A percentile compares a stretch with the other conserved stretches of the same genome.
Evolutionary conservation across 768 basidiomycete species (phyloP).

Genomic region (Arthromyces matolae): DNA sequence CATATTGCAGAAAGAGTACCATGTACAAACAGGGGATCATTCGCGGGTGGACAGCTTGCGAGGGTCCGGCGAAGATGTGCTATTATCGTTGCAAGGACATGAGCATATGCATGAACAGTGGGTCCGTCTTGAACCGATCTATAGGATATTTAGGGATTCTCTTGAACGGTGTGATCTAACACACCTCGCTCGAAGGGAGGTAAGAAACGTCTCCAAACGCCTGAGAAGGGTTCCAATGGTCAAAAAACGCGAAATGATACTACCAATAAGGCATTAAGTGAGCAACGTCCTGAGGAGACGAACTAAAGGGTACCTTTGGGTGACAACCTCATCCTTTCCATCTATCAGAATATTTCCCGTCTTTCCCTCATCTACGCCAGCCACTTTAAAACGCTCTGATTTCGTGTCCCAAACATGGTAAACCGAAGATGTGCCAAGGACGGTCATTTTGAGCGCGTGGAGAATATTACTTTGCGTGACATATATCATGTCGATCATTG

Average conservation of each 20-base stretch:
- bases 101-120: conserved; percentile 62
- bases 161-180: conserved; percentile 2
- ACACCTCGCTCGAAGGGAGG: conserved; percentile 48
- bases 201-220: conserved; percentile 56
- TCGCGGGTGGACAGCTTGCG: conserved; percentile 35
- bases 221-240: conserved; percentile 65
- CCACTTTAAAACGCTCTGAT: conserved; percentile 55
- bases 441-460: conserved; percentile 48
- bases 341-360: conserved; percentile 43
- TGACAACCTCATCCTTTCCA: conserved; percentile 54
- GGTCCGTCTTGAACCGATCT: conserved; percentile 48
- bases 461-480: conserved; percentile 47
- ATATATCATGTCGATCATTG: conserved; percentile 36
- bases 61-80: conserved; percentile 47
- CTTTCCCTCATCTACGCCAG: conserved; percentile 30
- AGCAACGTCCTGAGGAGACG: neutral
- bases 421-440: conserved; percentile 65
- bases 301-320: conserved; percentile 43
- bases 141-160: conserved; percentile 4
- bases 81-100: conserved; percentile 56
- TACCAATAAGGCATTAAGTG: conserved; percentile 21
- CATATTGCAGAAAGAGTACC: conserved; percentile 41
- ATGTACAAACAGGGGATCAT: conserved; percentile 16
- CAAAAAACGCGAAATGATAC: conserved; percentile 59
- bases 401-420: conserved; percentile 60